Conservation (phyloP, 257 asterid genomes). For the Nicotiana otophora region DNA sequence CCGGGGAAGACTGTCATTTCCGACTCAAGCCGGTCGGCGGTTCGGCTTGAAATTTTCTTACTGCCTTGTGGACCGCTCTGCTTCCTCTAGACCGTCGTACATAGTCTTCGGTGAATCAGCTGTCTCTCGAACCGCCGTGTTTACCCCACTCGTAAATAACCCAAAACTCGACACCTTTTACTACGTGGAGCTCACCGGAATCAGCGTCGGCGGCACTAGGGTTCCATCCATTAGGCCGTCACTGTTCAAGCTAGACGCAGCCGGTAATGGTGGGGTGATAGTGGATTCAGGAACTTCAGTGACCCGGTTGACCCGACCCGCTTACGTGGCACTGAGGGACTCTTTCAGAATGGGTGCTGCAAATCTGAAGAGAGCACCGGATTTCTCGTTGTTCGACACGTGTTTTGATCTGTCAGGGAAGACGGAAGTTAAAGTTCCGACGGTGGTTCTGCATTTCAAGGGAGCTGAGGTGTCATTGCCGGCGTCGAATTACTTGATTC, state of each 20-base stretch:
- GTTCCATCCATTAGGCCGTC: slow-evolving; percentile 46
- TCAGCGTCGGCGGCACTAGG: slow-evolving; percentile 70
- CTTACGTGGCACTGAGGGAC: slow-evolving; percentile 59
- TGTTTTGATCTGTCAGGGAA: slow-evolving; percentile 78
- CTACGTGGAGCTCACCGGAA: slow-evolving; percentile 61
- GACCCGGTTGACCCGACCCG: slow-evolving; percentile 70
- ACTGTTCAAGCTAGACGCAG: slow-evolving; percentile 45
- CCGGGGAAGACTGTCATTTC: slow-evolving; percentile 66
- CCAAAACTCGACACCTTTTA: slow-evolving; percentile 74
- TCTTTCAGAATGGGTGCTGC: slow-evolving; percentile 57
- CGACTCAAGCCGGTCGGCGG: slow-evolving; percentile 51
- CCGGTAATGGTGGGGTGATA: slow-evolving; percentile 73
- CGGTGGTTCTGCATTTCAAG: slow-evolving; percentile 70
- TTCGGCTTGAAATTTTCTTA: slow-evolving; percentile 69
- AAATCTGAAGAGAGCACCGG: slow-evolving; percentile 36
- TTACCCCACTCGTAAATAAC: slow-evolving; percentile 58
- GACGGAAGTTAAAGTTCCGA: slow-evolving; percentile 80
- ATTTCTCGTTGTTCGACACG: slow-evolving; percentile 69
- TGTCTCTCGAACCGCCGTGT: slow-evolving; percentile 48
- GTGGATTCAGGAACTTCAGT: slow-evolving; percentile 90
- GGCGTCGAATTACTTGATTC: slow-evolving; percentile 84
- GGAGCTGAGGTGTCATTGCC: slow-evolving; percentile 84
- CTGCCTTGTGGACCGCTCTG: slow-evolving; percentile 73
- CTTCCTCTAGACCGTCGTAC: slow-evolving; percentile 54
- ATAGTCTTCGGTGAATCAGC: slow-evolving; percentile 64